Base-by-base conservation (phyloP, 768 basidiomycete genomes). In the Coprinopsis sp. region DNA sequence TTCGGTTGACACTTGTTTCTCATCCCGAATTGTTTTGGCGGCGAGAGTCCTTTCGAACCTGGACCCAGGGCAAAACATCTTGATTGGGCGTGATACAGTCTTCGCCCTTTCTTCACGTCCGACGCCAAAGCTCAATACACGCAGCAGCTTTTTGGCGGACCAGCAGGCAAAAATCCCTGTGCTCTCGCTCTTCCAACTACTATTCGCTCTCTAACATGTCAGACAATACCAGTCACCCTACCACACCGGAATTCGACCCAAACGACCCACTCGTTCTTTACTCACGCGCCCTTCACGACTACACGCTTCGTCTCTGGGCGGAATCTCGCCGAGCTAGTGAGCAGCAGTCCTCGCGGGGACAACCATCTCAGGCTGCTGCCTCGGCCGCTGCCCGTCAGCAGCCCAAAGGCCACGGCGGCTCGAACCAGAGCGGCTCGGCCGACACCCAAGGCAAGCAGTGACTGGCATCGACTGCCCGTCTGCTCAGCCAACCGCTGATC, bases 301-400 rank as follows among this genome's bases (percentile, higher is more conserved):
- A 84, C 51, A 86, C 84, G 23, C 72, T 84, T 41, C 70, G 60
- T 33, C 71, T 83, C 40, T 85, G 84, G 82, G 76, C 77, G 41
- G 80, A 85, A 58, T 81, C 82, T 4, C 70, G 81, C 56, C 73
- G 74, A 54, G 58, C 70, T 47, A 76, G 74, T 30, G 82, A 83
- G 57, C 82, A 81, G 55, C 77, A 82, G 57, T 65, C 63, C 47
- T 64, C 70, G 16, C 64, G 64, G 21, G 60, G 49, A 50, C 33
- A 45, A 49, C 38, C 57, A 57, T 49, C 29, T 44, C 18, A 14
- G 16, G 31, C 43, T 8, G 23, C 33, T 30, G 36, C 38, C 33
- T 46, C 27, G 21, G 21, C 18, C n/a, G 19, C 30, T 28, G 50
- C 41, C 34, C 52, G 44, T 36, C 44, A 29, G 30, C 51, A 38